phyloP scores from a whole-genome alignment of 108 stramenopile genomes.

The Skeletonema grethae region DNA sequence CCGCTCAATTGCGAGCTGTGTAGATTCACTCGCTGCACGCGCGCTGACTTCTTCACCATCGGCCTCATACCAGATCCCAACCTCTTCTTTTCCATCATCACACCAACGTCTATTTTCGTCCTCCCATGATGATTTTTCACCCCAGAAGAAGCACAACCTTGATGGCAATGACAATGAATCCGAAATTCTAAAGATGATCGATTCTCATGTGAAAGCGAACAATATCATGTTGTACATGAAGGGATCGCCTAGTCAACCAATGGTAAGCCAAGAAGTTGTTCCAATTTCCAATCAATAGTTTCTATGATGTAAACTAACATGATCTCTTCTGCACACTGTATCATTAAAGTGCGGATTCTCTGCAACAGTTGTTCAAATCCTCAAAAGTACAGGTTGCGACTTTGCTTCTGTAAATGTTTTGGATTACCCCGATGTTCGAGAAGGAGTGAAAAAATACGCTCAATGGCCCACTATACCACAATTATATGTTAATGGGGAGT shows the following conservation, averaged over 20 bases:
- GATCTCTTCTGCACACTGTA: background rate
- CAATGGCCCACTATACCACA: constrained; percentile 95
- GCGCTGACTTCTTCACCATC: background rate
- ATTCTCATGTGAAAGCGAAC: constrained; percentile 75
- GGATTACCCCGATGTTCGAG: constrained; percentile 94
- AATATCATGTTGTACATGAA: constrained; percentile 99
- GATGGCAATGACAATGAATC: constrained; percentile 33
- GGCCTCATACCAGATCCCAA: background rate
- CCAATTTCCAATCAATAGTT: too few species aligned
- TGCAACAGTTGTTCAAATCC: constrained; percentile 84
- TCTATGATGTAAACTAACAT: background rate
- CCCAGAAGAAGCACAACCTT: constrained; percentile 66
- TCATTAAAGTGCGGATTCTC: constrained; percentile 90
- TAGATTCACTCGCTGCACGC: constrained; percentile 7
- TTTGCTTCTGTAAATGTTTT: constrained; percentile 97
- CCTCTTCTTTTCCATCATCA: background rate
- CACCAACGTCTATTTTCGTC: constrained; percentile 24
- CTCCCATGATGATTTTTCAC: constrained; percentile 84
- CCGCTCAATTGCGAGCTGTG: constrained; percentile 10
- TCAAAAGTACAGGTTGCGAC: constrained; percentile 88
- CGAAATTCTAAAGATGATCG: constrained; percentile 57
- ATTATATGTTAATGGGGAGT: constrained; percentile 95
- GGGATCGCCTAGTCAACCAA: constrained; percentile 93
- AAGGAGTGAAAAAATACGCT: constrained; percentile 92
- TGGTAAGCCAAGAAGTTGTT: constrained; percentile 20